Base-by-base conservation (phyloP, 2,329 filamentous ascomycete genomes). In the Fusarium sp. region DNA sequence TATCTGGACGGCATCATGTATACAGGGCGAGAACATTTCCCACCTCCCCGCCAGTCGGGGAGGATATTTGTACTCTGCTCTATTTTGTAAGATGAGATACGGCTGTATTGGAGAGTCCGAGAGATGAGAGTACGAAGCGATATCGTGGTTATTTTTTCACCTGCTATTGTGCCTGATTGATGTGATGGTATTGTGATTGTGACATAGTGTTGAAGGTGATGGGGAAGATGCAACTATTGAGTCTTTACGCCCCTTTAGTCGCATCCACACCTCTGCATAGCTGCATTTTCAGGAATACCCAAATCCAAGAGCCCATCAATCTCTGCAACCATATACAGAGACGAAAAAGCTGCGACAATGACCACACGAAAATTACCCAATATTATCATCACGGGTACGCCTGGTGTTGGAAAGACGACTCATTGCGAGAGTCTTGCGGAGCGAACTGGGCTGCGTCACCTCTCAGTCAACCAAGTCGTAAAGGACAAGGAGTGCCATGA, bases 361-460 rank as follows among this genome's bases (percentile, higher is more conserved):
- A 81, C 71, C 58, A 81, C 83, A 77, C 83, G 89, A 71, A 82
- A 78, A 29, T 81, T 82, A 67, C 96, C 96, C 29, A 99, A 98
- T 80, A 93, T 99, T 75, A 92, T 99, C 72, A 86, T 99, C 71
- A 98, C 96, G 39, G 96, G 96, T 69, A 99, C 96, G 21, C 96
- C 96, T 1, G 96, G 96, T 57, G 93, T 97, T 28, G 96, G 96
- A 76, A 99, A 99, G 84, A 97, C 94, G 20, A 97, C 93, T 10
- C 94, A 97, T 79, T 93, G 92, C 77, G 93, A 97, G 79, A 86
- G 89, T 74, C 84, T 99, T 48, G 93, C 93, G 9, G 85, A 91
- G 76, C 89, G 87, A 63, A 92, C 91, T 11, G 92, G 91, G 3
- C 83, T 98, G 69, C 91, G 90, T 74, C 94, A 98, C 79, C 80